These are phyloP conservation scores for Trichosporon sp. DNA, from an alignment of 1,284 basidiomycete species.

Conservation along the genomic window DNA sequence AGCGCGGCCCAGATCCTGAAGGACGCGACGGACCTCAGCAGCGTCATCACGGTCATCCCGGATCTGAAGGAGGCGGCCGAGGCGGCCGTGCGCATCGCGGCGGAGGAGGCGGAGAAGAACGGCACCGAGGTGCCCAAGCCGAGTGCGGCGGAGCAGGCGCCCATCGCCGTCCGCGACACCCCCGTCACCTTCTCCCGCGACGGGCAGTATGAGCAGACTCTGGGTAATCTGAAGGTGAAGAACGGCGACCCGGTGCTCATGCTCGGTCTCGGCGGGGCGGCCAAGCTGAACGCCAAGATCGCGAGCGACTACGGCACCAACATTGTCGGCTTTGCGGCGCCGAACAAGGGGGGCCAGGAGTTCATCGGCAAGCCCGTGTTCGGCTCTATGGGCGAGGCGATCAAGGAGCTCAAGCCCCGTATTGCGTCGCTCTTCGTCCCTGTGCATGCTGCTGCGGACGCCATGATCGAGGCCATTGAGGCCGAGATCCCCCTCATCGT, in stretches of 20 bases:
- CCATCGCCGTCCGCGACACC: not conserved
- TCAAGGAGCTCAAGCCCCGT: conserved; percentile 29
- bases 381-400: conserved; percentile 80
- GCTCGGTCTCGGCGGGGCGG: conserved; percentile 63
- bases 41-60: conserved; percentile 29
- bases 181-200: conserved; percentile 32
- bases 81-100: conserved; percentile 29
- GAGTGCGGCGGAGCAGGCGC: not conserved
- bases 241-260: conserved; percentile 87
- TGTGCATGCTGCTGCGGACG: conserved; percentile 70
- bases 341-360: conserved; percentile 86
- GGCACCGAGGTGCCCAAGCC: conserved; percentile 10
- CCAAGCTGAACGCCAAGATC: conserved; percentile 27
- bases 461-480: conserved; percentile 91
- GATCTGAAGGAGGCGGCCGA: conserved; percentile 33
- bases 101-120: conserved; percentile 12
- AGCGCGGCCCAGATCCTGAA: conserved; percentile 34
- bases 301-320: conserved; percentile 70
- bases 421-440: conserved; percentile 32
- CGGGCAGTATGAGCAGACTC: conserved; percentile 69
- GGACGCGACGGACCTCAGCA: conserved; percentile 21
- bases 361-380: conserved; percentile 92
- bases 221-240: conserved; percentile 80
- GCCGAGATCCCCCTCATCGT: conserved; percentile 91
- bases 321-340: conserved; percentile 92